These are phyloP conservation scores for Gaeumannomyces sp. DNA, from an alignment of 2,329 filamentous ascomycete species.

Conservation along the genomic window DNA sequence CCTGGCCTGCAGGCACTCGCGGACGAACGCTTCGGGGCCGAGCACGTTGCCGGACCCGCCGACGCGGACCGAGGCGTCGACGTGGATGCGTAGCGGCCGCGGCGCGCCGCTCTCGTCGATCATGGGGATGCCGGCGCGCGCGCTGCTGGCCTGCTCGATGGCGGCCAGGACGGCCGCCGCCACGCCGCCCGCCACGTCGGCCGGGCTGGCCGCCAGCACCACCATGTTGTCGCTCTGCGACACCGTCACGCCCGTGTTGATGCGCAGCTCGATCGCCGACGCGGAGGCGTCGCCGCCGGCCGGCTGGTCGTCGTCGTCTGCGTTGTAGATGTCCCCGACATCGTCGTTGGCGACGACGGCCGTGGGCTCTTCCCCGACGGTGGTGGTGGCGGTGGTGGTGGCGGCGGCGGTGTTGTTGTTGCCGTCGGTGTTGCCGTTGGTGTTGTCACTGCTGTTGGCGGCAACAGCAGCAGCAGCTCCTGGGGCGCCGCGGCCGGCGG, in stretches of 20 bases:
- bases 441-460: neutral
- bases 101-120: constrained; percentile 37
- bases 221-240: constrained; percentile 43
- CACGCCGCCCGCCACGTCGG: constrained; percentile 34
- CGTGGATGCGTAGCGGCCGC: constrained; percentile 33
- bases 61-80: constrained; percentile 40
- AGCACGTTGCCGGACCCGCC: constrained; percentile 39
- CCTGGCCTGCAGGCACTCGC: neutral
- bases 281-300: constrained; percentile 16
- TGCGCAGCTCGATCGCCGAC: constrained; percentile 36
- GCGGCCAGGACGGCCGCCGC: constrained; percentile 38
- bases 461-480: neutral
- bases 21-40: constrained; percentile 22
- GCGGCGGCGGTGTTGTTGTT: neutral
- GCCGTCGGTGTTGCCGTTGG: neutral
- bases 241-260: constrained; percentile 43
- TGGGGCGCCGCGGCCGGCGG: neutral
- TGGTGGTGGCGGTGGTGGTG: neutral
- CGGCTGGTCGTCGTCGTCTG: constrained; percentile 17
- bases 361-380: neutral
- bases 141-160: constrained; percentile 35
- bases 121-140: constrained; percentile 36
- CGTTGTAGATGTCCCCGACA: neutral
- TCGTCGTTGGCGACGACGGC: neutral
- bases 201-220: constrained; percentile 36